These are phyloP conservation scores for Aspergillus pseudoterreus DNA, from an alignment of 2,329 filamentous ascomycete species.

Conservation along the genomic window DNA sequence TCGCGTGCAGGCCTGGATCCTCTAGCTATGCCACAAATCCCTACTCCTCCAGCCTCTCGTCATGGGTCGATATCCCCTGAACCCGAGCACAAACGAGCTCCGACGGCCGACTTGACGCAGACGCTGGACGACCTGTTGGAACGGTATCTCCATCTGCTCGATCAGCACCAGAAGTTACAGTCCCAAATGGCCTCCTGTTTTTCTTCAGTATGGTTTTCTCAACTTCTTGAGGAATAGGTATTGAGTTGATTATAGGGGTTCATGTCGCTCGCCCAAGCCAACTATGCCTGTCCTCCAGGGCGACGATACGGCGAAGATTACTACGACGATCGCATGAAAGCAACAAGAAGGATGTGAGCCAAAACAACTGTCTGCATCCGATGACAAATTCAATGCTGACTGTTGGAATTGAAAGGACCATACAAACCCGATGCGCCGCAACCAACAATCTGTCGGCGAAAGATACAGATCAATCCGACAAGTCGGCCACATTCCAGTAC, in stretches of 20 bases:
- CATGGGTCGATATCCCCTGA: slow-evolving; percentile 25
- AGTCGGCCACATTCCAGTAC: too few relatives aligned
- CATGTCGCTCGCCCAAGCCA: slow-evolving; percentile 47
- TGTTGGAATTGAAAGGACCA: background rate
- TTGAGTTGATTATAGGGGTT: slow-evolving; percentile 37
- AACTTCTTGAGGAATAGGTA: background rate
- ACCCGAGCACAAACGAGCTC: slow-evolving; percentile 13
- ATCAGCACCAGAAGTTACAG: slow-evolving; percentile 41
- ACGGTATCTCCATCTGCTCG: slow-evolving; percentile 41
- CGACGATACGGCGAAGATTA: slow-evolving; percentile 47
- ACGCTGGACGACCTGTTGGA: slow-evolving; percentile 40
- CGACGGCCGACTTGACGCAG: slow-evolving; percentile 21
- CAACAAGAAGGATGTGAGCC: slow-evolving; percentile 38
- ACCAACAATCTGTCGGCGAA: too few relatives aligned
- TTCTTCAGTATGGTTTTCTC: slow-evolving; percentile 33
- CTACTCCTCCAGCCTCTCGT: slow-evolving; percentile 33
- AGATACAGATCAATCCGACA: too few relatives aligned
- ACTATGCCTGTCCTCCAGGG: slow-evolving; percentile 44
- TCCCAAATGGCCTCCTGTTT: slow-evolving; percentile 33
- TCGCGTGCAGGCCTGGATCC: background rate
- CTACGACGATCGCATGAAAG: slow-evolving; percentile 51
- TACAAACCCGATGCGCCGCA: background rate
- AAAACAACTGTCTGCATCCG: background rate
- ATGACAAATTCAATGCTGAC: background rate
- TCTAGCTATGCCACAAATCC: slow-evolving; percentile 28